Conservation (phyloP, 768 basidiomycete genomes). For the Hericium coralloides region DNA sequence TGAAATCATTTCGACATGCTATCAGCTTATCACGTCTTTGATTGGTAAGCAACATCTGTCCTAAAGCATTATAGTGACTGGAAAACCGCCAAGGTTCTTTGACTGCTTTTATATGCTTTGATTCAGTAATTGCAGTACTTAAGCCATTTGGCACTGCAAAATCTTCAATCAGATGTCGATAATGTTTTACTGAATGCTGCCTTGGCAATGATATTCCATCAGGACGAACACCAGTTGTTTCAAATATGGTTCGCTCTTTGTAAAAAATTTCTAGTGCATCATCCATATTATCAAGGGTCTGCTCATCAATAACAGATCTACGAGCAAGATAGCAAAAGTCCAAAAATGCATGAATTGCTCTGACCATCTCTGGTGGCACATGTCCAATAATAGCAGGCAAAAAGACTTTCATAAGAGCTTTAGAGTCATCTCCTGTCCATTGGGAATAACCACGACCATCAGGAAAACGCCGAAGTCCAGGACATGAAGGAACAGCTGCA, state of each 20-base stretch:
- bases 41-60: conserved; percentile 13
- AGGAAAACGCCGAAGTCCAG: background rate
- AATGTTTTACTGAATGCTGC: conserved; percentile 11
- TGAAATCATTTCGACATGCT: background rate
- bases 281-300: background rate
- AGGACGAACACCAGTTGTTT: background rate
- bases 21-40: conserved; percentile 3
- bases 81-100: conserved; percentile 18
- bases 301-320: background rate
- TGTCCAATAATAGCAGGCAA: conserved; percentile 22
- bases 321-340: conserved; percentile 15
- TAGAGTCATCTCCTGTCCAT: conserved; percentile 31
- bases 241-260: background rate
- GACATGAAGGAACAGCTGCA: background rate
- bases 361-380: conserved; percentile 22
- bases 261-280: background rate
- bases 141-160: conserved; percentile 17
- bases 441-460: conserved; percentile 19
- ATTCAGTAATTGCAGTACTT: conserved; percentile 18
- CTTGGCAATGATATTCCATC: conserved; percentile 13
- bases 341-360: conserved; percentile 10
- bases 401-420: conserved; percentile 29
- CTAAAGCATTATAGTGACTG: conserved; percentile 9
- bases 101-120: conserved; percentile 18
- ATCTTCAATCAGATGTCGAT: conserved; percentile 16